Base-by-base conservation (phyloP, 2,329 filamentous ascomycete species). In the Phaeosphaeriaceae sp. region DNA sequence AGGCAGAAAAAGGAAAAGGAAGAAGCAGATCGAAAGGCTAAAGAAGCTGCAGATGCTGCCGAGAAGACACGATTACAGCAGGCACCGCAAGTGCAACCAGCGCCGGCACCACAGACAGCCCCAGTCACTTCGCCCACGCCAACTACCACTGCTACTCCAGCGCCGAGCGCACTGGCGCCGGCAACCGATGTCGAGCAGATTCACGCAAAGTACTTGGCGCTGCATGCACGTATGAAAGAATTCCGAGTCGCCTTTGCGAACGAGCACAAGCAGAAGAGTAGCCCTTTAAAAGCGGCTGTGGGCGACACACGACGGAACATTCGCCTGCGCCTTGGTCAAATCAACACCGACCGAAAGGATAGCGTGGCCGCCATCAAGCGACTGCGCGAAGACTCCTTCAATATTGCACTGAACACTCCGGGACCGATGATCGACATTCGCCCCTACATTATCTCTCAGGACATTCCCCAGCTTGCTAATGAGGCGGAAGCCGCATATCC, bases 401-500 rank as follows among this genome's bases (percentile, higher is more conserved):
- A 71, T 46, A 54, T 66, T 21, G 69, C 70, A 21, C 36, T 69
- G 20, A 62, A 57, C 13, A 66, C 65, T 7, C 60, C 51, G 13
- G 72, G 72, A 13, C 72, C 73, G 1, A 74, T 65, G 27, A 62
- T 77, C 13, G 75, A 78, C 51, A 74, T 77, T 44, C 74, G 75
- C 19, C 71, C 66, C 10, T 78, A 60, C 73, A 74, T 74, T 46
- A 76, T 70, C 40, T 72, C 70, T 13, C 71, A 72, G 31, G 62
- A 66, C n/a, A 65, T 73, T 20, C 73, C 74, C 1, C 58, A 58
- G 20, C 53, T 73, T 20, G 61, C 67, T 17, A 69, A 70, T 54
- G 69, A 73, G 27, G 66, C 65, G 4, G 67, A 75, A 21, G 70
- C 73, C 21, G 70, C 71, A 84, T 72, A 85, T 85, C 74, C 74